Percentiles rank a stretch among this genome's conserved stretches.
phyloP scores from a whole-genome alignment of 345 rosid species.

The Noccaea bulbosa region DNA sequence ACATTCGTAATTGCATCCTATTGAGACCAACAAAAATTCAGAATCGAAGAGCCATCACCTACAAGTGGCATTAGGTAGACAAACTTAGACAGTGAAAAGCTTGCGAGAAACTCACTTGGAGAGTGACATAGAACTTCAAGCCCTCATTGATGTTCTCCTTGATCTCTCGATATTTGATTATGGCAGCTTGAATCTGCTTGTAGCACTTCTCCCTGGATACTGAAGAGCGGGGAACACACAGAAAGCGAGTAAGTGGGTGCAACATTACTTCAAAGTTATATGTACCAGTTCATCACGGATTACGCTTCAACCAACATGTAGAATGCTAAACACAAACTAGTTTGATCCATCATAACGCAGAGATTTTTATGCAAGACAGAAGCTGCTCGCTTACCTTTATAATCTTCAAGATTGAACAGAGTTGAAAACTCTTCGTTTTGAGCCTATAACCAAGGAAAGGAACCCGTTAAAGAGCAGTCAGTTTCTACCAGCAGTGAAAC shows the following conservation, averaged over 20 bases:
- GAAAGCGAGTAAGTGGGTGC: constrained; percentile 17
- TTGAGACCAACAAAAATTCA: constrained; percentile 27
- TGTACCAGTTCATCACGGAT: constrained; percentile 16
- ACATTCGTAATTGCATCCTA: constrained; percentile 96
- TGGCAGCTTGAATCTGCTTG: constrained; percentile 91
- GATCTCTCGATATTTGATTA: constrained; percentile 85
- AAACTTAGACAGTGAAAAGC: constrained; percentile 24
- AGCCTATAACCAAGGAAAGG: constrained; percentile 56
- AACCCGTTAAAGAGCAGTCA: constrained; percentile 26
- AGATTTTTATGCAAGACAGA: constrained; percentile 27
- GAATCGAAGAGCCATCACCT: constrained; percentile 19
- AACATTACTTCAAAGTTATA: neutral
- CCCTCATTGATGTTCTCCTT: constrained; percentile 98
- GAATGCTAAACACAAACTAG: constrained; percentile 25
- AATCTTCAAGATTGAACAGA: constrained; percentile 92
- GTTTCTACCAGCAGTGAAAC: constrained; percentile 27
- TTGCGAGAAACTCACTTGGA: constrained; percentile 63
- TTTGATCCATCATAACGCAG: constrained; percentile 7
- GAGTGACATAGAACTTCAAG: constrained; percentile 93
- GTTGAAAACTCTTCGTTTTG: constrained; percentile 83
- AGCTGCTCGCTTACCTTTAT: constrained; percentile 66
- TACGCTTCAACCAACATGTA: constrained; percentile 10
- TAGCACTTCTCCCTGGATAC: constrained; percentile 92
- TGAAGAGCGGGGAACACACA: constrained; percentile 42
- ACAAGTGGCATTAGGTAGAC: constrained; percentile 18